Evolutionary conservation across 139 green algal species (phyloP), one percentile per base, ranked within the genome.

Genomic region (Picochlorum sp.): DNA sequence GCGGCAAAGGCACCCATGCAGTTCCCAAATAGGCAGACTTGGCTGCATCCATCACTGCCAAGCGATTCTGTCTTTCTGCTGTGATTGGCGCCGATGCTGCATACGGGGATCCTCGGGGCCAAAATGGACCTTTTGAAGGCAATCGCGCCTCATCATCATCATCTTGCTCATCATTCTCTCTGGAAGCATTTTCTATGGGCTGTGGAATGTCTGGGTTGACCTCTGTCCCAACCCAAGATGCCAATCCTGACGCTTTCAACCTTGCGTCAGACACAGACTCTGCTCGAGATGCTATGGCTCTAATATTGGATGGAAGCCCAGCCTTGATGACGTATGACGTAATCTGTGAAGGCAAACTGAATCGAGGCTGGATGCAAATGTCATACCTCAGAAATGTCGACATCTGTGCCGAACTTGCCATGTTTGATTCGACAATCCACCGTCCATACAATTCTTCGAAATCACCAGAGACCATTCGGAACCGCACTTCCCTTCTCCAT

Each of bases 221-320:
- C 24, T 77, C 70, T 4, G 55, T 56, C 8, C 70, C 70, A 20
- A 65, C 63, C 70, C 70, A 77, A 6, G 50, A 24, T 23, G 70
- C 70, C 4, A 72, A 45, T 13, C 69, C 63, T 1, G 69, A 67
- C 0, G 57, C 55, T 38, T 41, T n/a, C 13, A 61, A 16, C 16
- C 57, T 28, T 6, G 16, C 15, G 0, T 51, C 8, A 18, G 57
- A 6, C 49, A 79, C 65, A 63, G 79, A 24, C 44, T 85, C 79
- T 11, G 79, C 79, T 16, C 62, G 55, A 9, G 57, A 52, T 2
- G 63, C 73, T 24, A 85, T 41, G 0, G 79, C 79, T 2, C 37
- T 49, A 11, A 85, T 65, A 72, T 85, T 85, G 41, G 69, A 69
- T 11, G 79, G 79, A 44, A 85, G 69, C 6, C 79, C 79, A 8